phyloP scores from a whole-genome alignment of 768 basidiomycete genomes.

The Lactifluus subvellereus region DNA sequence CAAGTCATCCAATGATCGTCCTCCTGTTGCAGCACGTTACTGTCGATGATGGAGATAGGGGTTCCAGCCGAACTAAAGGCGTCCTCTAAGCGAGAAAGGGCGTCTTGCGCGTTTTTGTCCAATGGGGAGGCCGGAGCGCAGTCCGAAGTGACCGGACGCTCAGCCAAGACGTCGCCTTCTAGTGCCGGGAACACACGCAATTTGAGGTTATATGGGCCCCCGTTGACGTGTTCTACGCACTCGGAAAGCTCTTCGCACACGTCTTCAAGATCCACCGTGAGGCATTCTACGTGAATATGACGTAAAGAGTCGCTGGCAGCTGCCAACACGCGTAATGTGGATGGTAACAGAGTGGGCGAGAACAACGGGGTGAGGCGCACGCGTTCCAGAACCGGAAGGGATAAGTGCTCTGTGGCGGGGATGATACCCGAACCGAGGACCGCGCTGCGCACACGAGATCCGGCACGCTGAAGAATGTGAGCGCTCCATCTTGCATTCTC shows the following conservation, averaged over 20 bases:
- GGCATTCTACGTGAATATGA: constrained; percentile 21
- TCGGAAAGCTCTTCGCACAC: constrained; percentile 21
- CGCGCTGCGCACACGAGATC: constrained; percentile 7
- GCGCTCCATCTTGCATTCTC: constrained; percentile 17
- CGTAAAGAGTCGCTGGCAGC: constrained; percentile 8
- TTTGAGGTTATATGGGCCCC: constrained; percentile 18
- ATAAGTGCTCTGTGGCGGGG: not conserved
- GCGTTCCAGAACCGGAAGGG: constrained; percentile 13
- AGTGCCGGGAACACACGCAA: constrained; percentile 21
- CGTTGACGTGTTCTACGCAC: constrained; percentile 22
- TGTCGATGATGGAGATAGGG: constrained; percentile 17
- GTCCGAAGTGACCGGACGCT: constrained; percentile 14
- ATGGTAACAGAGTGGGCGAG: constrained; percentile 17
- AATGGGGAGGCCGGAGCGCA: not conserved
- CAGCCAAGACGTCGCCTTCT: constrained; percentile 13
- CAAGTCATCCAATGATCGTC: constrained; percentile 21
- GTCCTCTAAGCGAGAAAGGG: constrained; percentile 16
- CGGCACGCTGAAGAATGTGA: constrained; percentile 16
- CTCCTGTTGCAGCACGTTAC: constrained; percentile 4
- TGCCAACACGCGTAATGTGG: constrained; percentile 14
- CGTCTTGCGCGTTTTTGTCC: constrained; percentile 14
- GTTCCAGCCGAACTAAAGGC: constrained; percentile 20
- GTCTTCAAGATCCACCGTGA: constrained; percentile 23
- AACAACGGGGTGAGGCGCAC: constrained; percentile 22
- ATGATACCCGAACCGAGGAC: constrained; percentile 11